A percentile compares a stretch with the other conserved stretches of the same genome.
Conservation (phyloP, 2,329 filamentous ascomycete species). For the Calonectria henricotiae region DNA sequence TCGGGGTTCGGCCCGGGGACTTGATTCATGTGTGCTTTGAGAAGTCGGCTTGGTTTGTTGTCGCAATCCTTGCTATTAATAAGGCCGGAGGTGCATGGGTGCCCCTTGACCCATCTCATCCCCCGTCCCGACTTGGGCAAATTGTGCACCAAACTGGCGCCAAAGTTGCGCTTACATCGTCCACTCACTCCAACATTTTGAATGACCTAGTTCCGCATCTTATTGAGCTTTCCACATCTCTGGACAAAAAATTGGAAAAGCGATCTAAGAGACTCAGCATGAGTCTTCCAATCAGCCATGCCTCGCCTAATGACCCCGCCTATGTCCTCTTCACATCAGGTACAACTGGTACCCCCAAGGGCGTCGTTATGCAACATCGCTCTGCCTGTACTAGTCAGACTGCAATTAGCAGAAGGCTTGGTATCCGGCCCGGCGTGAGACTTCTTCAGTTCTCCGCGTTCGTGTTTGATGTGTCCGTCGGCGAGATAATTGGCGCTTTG, state of each 20-base stretch:
- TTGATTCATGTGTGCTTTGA: constrained; percentile 9
- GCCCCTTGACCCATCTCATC: constrained; percentile 26
- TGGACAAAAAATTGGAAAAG: constrained; percentile 41
- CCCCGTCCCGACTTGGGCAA: constrained; percentile 32
- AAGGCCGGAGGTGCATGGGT: constrained; percentile 45
- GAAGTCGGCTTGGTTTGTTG: constrained; percentile 29
- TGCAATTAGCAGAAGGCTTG: constrained; percentile 1
- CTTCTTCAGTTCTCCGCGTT: constrained; percentile 2
- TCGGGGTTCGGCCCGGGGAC: constrained; percentile 22
- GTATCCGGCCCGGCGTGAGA: background rate
- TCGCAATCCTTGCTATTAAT: constrained; percentile 49
- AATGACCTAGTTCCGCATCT: background rate
- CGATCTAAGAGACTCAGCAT: background rate
- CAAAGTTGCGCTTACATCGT: background rate
- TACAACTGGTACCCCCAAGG: background rate
- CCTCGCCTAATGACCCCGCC: background rate
- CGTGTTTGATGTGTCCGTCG: constrained; percentile 7
- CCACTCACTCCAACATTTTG: background rate
- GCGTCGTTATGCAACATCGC: constrained; percentile 12
- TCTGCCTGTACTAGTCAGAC: constrained; percentile 2
- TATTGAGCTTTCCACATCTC: background rate
- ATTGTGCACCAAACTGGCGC: background rate
- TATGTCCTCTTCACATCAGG: constrained; percentile 13
- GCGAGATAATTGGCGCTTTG: constrained; percentile 6
- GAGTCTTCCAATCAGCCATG: background rate